phyloP scores from a whole-genome alignment of 2,329 filamentous ascomycete genomes.

The Calonectria pseudoreteaudii region DNA sequence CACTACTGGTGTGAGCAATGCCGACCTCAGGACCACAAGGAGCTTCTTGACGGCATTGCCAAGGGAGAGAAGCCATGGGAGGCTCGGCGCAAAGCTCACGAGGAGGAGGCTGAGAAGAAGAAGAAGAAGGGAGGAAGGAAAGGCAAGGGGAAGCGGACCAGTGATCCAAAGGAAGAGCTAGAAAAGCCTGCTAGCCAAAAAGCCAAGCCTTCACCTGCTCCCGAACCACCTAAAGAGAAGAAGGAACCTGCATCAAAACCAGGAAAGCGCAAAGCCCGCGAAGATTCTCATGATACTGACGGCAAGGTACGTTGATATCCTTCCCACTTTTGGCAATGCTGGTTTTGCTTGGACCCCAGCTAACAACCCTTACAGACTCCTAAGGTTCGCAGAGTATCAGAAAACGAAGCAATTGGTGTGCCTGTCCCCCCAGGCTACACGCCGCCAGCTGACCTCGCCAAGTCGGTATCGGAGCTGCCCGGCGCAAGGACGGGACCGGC shows the following conservation, averaged over 20 bases:
- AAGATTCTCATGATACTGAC: constrained; percentile 66
- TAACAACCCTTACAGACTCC: constrained; percentile 48
- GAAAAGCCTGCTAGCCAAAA: constrained; percentile 55
- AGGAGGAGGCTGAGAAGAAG: constrained; percentile 70
- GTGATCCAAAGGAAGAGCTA: constrained; percentile 73
- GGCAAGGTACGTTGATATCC: constrained; percentile 56
- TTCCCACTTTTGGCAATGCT: background rate
- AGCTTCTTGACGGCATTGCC: constrained; percentile 81
- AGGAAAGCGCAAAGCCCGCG: constrained; percentile 69
- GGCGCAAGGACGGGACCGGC: constrained; percentile 76
- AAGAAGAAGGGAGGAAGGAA: constrained; percentile 72
- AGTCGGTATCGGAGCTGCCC: constrained; percentile 67
- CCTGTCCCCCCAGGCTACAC: constrained; percentile 53
- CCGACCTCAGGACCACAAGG: constrained; percentile 83
- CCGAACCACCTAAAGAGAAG: constrained; percentile 59
- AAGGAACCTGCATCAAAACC: constrained; percentile 57
- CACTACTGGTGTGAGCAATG: constrained; percentile 95
- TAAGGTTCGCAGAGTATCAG: constrained; percentile 66
- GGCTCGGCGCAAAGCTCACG: constrained; percentile 70
- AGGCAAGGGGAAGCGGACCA: constrained; percentile 72
- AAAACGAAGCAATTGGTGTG: constrained; percentile 55
- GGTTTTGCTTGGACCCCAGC: background rate
- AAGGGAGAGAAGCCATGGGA: constrained; percentile 91
- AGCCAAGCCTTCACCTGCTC: constrained; percentile 54
- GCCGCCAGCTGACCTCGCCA: constrained; percentile 64